phyloP scores from a whole-genome alignment of 2,329 filamentous ascomycete species.

The Verticillium albo-atrum region DNA sequence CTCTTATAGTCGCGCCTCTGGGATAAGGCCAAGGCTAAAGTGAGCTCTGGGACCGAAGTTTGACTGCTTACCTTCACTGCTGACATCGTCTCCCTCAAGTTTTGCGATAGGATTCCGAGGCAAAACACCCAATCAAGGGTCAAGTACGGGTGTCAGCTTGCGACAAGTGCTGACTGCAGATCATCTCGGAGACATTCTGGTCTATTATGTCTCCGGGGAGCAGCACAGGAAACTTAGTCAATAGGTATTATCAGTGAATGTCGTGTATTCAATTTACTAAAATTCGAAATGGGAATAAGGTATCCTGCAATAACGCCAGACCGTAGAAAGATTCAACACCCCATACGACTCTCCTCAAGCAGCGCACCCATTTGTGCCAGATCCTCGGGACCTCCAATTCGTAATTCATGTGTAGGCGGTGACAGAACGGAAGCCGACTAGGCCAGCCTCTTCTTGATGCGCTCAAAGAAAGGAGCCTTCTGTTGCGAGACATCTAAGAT shows the following conservation, averaged over 20 bases:
- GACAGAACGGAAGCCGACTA: neutral
- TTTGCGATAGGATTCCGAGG: no score
- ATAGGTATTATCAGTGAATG: no score
- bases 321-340: neutral
- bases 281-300: neutral
- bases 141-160: neutral
- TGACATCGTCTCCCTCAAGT: no score
- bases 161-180: neutral
- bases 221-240: neutral
- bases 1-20: neutral
- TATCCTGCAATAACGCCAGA: neutral
- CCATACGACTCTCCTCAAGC: neutral
- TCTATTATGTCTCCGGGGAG: neutral
- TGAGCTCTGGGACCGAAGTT: no score
- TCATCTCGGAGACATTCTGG: neutral
- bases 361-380: neutral
- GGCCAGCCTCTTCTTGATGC: neutral
- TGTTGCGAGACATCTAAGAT: neutral
- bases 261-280: no score
- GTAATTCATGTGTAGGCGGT: neutral
- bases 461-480: neutral
- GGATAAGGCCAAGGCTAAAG: no score
- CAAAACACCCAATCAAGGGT: no score
- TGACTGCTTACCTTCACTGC: no score
- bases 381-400: no score